These are phyloP conservation scores for Oidiodendron maius DNA, from an alignment of 495 filamentous ascomycete species.

Conservation along the genomic window DNA sequence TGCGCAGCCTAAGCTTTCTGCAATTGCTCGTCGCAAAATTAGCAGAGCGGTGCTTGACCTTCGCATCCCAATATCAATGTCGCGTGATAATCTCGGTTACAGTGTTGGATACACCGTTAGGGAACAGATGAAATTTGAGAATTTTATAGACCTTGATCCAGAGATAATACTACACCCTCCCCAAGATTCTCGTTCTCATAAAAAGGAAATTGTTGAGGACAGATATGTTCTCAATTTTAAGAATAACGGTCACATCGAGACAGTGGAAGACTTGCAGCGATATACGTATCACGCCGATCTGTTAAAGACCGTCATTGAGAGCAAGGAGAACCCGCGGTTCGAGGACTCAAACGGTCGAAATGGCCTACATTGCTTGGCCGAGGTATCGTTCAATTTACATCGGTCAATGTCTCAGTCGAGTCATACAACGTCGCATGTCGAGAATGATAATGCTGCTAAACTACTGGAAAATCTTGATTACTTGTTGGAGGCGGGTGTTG, in stretches of 20 bases:
- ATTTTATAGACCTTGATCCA: neutral
- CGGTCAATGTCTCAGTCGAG: constrained; percentile 9
- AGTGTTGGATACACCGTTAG: constrained; percentile 2
- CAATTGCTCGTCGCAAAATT: neutral
- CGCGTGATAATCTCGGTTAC: constrained; percentile 7
- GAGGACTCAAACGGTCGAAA: constrained; percentile 40
- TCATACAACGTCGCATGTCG: neutral
- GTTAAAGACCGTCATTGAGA: neutral
- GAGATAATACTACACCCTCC: neutral
- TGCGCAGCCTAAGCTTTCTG: neutral
- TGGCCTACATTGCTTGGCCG: constrained; percentile 43
- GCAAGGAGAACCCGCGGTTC: constrained; percentile 14
- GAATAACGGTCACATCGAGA: neutral
- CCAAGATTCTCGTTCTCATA: neutral
- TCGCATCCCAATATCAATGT: neutral
- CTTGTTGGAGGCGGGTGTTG: constrained; percentile 29
- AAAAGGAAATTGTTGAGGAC: neutral
- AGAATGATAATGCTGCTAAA: neutral
- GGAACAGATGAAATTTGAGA: neutral
- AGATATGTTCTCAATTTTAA: constrained; percentile 1
- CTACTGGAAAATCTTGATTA: constrained; percentile 24
- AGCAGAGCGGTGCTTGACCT: neutral
- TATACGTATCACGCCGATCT: constrained; percentile 6
- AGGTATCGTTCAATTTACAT: constrained; percentile 22
- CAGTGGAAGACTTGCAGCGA: constrained; percentile 7